These are phyloP conservation scores for slime mould (Dictyostelium discoideum) DNA, from an alignment of 78 protist genomes.

Conservation along the genomic window dicty_2.7 NC_007088.5:3422501-3423000, in stretches of 20 bases:
- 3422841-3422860: background rate
- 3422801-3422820: background rate
- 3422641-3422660: background rate
- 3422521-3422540: background rate
- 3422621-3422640: too few species aligned
- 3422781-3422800: background rate
- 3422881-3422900: background rate
- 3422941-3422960: background rate
- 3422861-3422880: background rate
- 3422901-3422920: background rate
- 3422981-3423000: too few species aligned
- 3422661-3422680: background rate
- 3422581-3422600: too few species aligned
- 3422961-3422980: background rate
- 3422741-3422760: background rate
- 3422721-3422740: background rate
- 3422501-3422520: background rate
- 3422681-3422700: background rate
- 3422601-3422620: too few species aligned
- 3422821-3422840: background rate
- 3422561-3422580: background rate
- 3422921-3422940: background rate
- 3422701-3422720: background rate
- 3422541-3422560: background rate
- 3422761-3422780: background rate